Conservation (phyloP, 2,329 filamentous ascomycete species). For the Aspergillus transmontanensis region DNA sequence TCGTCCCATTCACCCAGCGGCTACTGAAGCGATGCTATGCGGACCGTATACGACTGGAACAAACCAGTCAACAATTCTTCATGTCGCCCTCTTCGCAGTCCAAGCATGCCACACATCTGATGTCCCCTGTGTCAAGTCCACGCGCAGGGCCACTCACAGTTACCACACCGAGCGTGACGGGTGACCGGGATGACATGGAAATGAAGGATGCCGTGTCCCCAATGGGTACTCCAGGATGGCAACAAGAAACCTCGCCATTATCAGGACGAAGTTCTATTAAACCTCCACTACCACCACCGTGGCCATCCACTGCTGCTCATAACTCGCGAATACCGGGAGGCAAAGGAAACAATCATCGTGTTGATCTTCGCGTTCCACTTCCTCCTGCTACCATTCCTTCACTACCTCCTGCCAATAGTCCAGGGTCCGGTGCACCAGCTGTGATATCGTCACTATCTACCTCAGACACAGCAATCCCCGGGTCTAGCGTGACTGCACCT, state of each 20-base stretch:
- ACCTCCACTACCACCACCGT: conserved; percentile 31
- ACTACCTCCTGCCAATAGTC: conserved; percentile 29
- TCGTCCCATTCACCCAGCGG: conserved; percentile 45
- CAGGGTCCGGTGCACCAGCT: conserved; percentile 34
- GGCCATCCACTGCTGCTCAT: conserved; percentile 43
- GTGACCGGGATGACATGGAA: conserved; percentile 42
- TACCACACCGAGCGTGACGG: conserved; percentile 12
- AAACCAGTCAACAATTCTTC: conserved; percentile 25
- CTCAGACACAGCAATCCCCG: conserved; percentile 28
- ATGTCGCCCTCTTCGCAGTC: conserved; percentile 20
- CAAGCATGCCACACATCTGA: conserved; percentile 9
- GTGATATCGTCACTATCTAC: conserved; percentile 31
- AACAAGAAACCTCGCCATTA: conserved; percentile 21
- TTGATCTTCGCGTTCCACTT: conserved; percentile 33
- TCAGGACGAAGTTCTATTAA: conserved; percentile 21
- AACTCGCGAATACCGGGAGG: conserved; percentile 32
- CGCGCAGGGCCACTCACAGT: conserved; percentile 13
- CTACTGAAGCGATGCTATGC: conserved; percentile 46
- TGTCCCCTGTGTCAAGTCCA: conserved; percentile 17
- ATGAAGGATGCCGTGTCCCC: conserved; percentile 48
- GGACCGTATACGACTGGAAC: conserved; percentile 42
- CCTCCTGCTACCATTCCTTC: conserved; percentile 24
- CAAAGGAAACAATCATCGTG: conserved; percentile 19
- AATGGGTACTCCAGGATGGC: conserved; percentile 21
- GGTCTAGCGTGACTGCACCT: conserved; percentile 41